These are phyloP conservation scores for Solanum virginianum DNA, from an alignment of 257 asterid genomes.

Conservation along the genomic window DNA sequence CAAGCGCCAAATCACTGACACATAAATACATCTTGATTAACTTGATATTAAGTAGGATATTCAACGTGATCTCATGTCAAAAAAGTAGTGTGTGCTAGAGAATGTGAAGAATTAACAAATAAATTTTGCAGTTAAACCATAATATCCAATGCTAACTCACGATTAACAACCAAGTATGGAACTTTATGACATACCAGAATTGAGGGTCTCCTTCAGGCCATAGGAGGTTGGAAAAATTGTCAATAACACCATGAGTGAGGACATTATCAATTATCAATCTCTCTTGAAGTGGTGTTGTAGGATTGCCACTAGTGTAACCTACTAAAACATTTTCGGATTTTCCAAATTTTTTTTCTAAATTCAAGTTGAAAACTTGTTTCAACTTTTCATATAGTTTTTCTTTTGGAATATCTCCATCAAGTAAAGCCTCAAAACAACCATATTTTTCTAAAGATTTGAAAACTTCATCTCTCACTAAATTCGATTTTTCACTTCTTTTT, in stretches of 20 bases:
- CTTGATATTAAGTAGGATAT: too few relatives aligned
- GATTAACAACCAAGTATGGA: too few relatives aligned
- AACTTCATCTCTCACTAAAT: background rate
- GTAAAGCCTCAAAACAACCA: background rate
- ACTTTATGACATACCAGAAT: background rate
- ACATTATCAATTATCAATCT: background rate
- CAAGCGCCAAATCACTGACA: background rate
- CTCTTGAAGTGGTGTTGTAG: background rate
- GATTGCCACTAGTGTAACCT: background rate
- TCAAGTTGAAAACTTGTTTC: background rate
- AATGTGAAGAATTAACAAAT: background rate
- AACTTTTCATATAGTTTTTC: background rate
- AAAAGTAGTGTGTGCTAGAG: background rate
- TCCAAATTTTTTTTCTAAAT: background rate
- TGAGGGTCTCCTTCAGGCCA: background rate
- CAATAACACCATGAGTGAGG: background rate
- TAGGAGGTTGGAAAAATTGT: background rate
- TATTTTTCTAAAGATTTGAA: background rate
- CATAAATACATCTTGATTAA: background rate
- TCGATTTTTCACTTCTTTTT: background rate
- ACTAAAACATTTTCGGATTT: background rate
- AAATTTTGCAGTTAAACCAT: too few relatives aligned
- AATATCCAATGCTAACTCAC: too few relatives aligned
- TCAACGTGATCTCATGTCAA: too few relatives aligned
- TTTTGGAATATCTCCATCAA: background rate